phyloP scores from a whole-genome alignment of 306 rosid species.

The Biancaea sappan region DNA sequence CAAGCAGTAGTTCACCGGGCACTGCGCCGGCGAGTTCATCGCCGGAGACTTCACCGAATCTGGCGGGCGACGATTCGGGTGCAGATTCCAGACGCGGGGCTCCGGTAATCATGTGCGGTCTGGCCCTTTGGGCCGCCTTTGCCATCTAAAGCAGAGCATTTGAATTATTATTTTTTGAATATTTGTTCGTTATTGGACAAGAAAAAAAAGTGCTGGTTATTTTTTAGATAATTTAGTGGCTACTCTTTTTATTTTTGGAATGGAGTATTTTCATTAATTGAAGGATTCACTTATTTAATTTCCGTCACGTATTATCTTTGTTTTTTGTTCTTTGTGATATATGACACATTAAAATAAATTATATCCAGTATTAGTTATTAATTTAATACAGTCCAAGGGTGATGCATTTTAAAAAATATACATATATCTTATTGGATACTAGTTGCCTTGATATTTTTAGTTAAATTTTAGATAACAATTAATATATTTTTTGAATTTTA shows the following conservation, averaged over 20 bases:
- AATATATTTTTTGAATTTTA: no score
- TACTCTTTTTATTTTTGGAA: not conserved
- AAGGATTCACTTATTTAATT: not conserved
- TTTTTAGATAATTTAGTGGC: not conserved
- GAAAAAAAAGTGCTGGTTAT: no score
- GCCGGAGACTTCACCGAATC: conserved; percentile 58
- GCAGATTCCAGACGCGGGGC: conserved; percentile 39
- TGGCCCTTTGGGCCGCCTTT: conserved; percentile 52
- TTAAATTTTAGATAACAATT: no score
- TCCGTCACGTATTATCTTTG: not conserved
- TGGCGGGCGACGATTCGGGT: conserved; percentile 58
- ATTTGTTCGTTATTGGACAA: not conserved
- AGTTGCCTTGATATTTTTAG: no score
- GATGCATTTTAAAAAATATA: no score
- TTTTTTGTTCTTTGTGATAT: no score
- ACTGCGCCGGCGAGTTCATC: conserved; percentile 55
- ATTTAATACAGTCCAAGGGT: no score
- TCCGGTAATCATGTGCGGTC: conserved; percentile 40
- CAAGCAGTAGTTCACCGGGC: conserved; percentile 50
- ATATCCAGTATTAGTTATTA: no score
- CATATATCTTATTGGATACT: no score
- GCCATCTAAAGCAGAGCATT: conserved; percentile 34
- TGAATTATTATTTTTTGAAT: not conserved
- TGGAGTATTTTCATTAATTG: not conserved
- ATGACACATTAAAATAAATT: no score